Evolutionary conservation across 345 rosid genomes (phyloP).

Genomic region (Syzygium grande): DNA sequence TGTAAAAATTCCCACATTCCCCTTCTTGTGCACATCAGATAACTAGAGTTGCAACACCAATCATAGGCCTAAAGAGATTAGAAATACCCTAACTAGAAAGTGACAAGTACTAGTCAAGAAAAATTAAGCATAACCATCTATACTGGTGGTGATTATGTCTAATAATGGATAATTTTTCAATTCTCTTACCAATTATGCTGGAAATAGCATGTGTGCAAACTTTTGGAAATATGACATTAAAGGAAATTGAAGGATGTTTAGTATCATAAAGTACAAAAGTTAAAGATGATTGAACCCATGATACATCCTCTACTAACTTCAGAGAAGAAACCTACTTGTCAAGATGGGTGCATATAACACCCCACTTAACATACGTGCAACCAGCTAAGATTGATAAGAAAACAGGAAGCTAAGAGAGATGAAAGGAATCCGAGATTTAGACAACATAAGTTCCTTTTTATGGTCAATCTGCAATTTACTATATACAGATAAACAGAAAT

Average conservation of each 20-base stretch:
- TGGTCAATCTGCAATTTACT: background rate
- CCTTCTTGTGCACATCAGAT: background rate
- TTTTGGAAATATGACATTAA: background rate
- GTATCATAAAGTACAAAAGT: background rate
- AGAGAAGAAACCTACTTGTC: background rate
- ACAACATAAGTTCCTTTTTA: background rate
- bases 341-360: background rate
- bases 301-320: background rate
- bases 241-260: background rate
- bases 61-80: background rate
- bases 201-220: background rate
- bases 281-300: background rate
- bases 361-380: background rate
- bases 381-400: background rate
- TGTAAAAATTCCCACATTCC: background rate
- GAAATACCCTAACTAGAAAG: background rate
- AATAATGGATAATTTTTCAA: background rate
- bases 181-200: background rate
- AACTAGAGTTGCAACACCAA: background rate
- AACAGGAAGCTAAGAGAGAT: background rate
- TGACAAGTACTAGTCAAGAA: background rate
- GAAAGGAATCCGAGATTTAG: background rate
- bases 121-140: background rate
- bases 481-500: background rate
- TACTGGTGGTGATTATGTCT: background rate